Conservation (phyloP, 495 filamentous ascomycete genomes). For the Pseudevernia furfuracea region DNA sequence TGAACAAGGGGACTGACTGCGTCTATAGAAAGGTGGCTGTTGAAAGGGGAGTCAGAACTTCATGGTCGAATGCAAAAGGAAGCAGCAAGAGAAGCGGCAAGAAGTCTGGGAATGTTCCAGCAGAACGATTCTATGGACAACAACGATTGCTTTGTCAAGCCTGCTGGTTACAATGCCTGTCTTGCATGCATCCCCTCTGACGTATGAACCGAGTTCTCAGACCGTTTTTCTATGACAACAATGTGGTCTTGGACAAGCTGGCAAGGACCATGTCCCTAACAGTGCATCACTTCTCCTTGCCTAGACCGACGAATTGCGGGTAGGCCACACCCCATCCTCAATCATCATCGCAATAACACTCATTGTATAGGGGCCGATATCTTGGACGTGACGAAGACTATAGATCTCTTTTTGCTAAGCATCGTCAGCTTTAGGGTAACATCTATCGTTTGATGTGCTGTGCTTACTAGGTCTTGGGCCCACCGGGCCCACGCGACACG, state of each 20-base stretch:
- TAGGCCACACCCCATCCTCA: not conserved
- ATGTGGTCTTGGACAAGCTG: not conserved
- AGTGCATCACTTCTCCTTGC: not conserved
- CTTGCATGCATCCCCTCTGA: not conserved
- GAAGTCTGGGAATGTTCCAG: not conserved
- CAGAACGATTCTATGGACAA: not conserved
- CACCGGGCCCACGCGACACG: not conserved
- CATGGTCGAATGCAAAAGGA: not conserved
- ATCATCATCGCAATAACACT: not conserved
- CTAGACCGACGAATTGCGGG: too few relatives aligned
- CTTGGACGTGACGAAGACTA: not conserved
- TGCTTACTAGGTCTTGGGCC: not conserved
- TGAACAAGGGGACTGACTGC: too few relatives aligned
- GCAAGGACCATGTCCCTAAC: not conserved
- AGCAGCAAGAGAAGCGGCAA: not conserved
- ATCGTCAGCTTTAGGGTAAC: not conserved
- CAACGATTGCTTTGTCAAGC: not conserved
- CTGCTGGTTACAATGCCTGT: not conserved
- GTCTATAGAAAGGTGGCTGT: not conserved
- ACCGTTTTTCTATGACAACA: not conserved
- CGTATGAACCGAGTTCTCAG: not conserved
- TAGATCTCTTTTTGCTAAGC: not conserved
- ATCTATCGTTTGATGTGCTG: not conserved
- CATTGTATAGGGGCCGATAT: not conserved
- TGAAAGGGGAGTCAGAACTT: not conserved